phyloP scores from a whole-genome alignment of 2,329 filamentous ascomycete genomes.

The Colletotrichum cordylinicola region DNA sequence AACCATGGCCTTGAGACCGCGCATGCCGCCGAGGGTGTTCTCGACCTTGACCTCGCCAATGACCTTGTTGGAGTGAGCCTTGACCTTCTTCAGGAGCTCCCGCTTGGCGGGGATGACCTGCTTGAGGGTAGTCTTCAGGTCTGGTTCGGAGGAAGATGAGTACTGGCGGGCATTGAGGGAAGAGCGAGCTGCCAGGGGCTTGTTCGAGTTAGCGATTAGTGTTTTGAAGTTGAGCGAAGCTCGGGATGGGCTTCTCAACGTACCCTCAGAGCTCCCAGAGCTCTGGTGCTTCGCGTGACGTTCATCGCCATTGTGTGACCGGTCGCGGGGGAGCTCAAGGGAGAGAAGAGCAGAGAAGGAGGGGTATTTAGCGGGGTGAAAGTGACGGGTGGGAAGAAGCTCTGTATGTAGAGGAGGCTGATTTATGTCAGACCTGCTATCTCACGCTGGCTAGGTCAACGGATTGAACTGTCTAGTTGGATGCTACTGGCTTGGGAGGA shows the following conservation, averaged over 20 bases:
- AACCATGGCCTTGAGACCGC: constrained; percentile 95
- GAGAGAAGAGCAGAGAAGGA: neutral
- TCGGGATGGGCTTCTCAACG: constrained; percentile 26
- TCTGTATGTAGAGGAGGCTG: too few relatives aligned
- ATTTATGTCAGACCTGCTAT: neutral
- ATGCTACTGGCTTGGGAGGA: neutral
- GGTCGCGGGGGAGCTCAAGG: neutral
- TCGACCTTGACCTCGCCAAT: constrained; percentile 94
- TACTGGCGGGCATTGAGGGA: constrained; percentile 48
- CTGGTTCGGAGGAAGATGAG: constrained; percentile 78
- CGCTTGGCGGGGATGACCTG: constrained; percentile 89
- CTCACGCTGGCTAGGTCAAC: neutral
- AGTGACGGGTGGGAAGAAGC: neutral
- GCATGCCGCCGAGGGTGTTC: constrained; percentile 95
- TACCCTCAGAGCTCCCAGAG: constrained; percentile 70
- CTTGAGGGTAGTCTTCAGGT: constrained; percentile 87
- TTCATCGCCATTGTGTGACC: constrained; percentile 65
- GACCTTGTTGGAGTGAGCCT: constrained; percentile 79
- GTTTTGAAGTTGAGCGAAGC: too few relatives aligned
- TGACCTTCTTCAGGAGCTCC: constrained; percentile 92
- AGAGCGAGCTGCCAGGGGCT: constrained; percentile 31
- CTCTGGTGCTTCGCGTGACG: constrained; percentile 65
- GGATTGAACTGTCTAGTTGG: neutral
- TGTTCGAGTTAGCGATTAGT: neutral
- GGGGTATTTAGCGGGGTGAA: neutral